Conservation (phyloP, 306 rosid species). For the Corylus heterophylla region DNA sequence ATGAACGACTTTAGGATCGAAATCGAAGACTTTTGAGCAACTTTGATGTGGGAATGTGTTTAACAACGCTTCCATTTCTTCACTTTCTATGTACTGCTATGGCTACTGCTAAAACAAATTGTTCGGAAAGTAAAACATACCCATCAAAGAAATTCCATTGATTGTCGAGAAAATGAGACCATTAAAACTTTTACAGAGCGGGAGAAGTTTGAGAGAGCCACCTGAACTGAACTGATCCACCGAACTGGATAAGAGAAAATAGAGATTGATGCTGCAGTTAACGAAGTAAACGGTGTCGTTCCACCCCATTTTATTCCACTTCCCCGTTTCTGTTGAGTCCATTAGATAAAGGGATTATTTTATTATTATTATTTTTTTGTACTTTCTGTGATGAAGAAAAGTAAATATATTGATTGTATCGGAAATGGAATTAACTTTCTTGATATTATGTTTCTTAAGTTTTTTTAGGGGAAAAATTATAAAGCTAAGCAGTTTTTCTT, state of each 20-base stretch:
- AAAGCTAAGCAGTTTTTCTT: too few species aligned
- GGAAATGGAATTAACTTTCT: too few species aligned
- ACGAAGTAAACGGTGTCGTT: neutral
- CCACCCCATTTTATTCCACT: neutral
- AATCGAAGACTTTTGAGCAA: constrained; percentile 51
- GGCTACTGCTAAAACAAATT: neutral
- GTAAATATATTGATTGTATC: too few species aligned
- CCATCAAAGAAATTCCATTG: neutral
- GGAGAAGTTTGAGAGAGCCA: neutral
- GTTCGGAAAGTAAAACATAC: neutral
- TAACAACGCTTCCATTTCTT: constrained; percentile 55
- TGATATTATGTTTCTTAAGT: neutral
- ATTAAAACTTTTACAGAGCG: neutral
- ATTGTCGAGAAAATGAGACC: neutral
- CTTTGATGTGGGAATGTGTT: constrained; percentile 48
- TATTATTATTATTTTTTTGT: too few species aligned
- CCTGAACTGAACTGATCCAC: neutral
- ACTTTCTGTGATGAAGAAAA: neutral
- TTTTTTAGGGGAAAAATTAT: too few species aligned
- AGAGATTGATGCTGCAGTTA: neutral
- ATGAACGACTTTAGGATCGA: constrained; percentile 33
- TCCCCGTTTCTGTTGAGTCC: neutral
- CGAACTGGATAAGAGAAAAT: neutral
- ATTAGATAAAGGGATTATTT: neutral
- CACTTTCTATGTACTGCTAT: neutral